Percentiles rank a stretch among this genome's conserved stretches.
These are phyloP conservation scores for Xylaria castorea DNA, from an alignment of 495 filamentous ascomycete species.

Conservation along the genomic window DNA sequence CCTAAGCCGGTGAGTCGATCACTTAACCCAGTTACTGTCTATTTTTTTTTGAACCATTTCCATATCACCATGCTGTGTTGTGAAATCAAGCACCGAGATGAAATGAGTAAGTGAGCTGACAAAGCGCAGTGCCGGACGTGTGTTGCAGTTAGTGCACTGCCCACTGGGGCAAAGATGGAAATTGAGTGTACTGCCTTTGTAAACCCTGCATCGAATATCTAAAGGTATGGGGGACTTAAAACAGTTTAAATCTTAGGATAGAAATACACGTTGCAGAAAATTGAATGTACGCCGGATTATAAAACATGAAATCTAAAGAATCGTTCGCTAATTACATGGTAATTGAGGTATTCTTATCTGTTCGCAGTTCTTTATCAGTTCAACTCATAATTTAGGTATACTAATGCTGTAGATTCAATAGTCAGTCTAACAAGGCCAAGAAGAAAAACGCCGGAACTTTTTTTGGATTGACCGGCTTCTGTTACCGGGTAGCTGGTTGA, in stretches of 20 bases:
- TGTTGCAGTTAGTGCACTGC: slow-evolving; percentile 70
- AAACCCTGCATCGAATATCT: slow-evolving; percentile 2
- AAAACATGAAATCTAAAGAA: not conserved
- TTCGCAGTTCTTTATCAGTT: too few relatives aligned
- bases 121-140: slow-evolving; percentile 60
- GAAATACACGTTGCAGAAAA: not conserved
- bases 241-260: too few relatives aligned
- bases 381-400: too few relatives aligned
- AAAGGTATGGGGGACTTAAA: not conserved
- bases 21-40: not conserved
- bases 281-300: not conserved
- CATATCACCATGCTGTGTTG: not conserved
- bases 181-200: slow-evolving; percentile 71
- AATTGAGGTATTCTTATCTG: too few relatives aligned
- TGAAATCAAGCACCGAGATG: not conserved
- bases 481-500: not conserved
- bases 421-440: not conserved
- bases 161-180: slow-evolving; percentile 71
- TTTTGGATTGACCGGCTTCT: not conserved
- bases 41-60: not conserved
- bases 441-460: not conserved
- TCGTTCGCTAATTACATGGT: too few relatives aligned
- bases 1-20: slow-evolving; percentile 58
- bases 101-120: slow-evolving; percentile 7
- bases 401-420: too few relatives aligned